Percentiles rank a stretch among this genome's conserved stretches.
phyloP scores from a whole-genome alignment of 108 stramenopile genomes.

The Nitzschia putrida region DNA sequence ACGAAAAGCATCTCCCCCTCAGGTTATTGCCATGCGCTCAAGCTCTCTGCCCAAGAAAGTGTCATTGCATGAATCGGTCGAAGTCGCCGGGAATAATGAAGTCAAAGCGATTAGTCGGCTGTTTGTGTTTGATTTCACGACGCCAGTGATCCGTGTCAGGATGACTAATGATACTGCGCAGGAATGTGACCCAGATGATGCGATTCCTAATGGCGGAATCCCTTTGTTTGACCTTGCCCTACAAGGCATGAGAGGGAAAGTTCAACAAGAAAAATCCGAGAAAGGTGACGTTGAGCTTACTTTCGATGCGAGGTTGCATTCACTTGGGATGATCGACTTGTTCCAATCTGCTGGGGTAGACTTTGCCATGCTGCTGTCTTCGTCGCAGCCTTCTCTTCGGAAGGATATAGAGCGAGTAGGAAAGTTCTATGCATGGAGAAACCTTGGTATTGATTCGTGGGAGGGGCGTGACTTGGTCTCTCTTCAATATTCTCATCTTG shows the following conservation, averaged over 20 bases:
- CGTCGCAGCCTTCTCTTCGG: slow-evolving; percentile 37
- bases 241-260: slow-evolving; percentile 53
- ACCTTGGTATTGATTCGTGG: not conserved
- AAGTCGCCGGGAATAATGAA: not conserved
- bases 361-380: slow-evolving; percentile 57
- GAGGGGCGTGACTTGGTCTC: slow-evolving; percentile 45
- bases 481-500: slow-evolving; percentile 33
- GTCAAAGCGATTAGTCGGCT: slow-evolving; percentile 3
- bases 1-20: not conserved
- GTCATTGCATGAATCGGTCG: not conserved
- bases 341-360: slow-evolving; percentile 51
- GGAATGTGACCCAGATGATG: not conserved
- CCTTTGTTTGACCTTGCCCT: slow-evolving; percentile 53
- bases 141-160: slow-evolving; percentile 52
- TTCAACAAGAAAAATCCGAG: slow-evolving; percentile 16
- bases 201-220: not conserved
- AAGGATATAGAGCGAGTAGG: not conserved
- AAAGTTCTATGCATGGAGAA: slow-evolving; percentile 14
- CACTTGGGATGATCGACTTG: slow-evolving; percentile 52
- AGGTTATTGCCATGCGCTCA: not conserved
- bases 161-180: slow-evolving; percentile 58
- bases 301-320: slow-evolving; percentile 55
- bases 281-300: slow-evolving; percentile 15
- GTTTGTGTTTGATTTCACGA: slow-evolving; percentile 56
- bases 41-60: not conserved